Evolutionary conservation across 495 filamentous ascomycete species (phyloP), one percentile per base, ranked within the genome.

Genomic region (Talaromyces proteolyticus): DNA sequence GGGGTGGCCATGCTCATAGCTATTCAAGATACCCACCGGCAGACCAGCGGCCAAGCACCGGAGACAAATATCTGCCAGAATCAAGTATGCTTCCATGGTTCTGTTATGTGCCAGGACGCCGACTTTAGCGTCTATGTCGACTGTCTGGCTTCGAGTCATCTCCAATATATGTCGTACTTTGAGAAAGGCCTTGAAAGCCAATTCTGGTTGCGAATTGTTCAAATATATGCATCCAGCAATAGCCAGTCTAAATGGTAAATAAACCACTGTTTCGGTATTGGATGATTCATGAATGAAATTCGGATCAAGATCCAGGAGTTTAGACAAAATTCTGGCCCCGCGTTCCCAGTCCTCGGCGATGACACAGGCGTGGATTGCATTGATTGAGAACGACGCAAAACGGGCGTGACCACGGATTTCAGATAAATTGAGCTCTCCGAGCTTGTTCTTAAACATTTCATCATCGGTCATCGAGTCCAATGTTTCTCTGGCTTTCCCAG

Each of bases 401-500:
- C 39, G 42, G 11, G 57, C 7, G 18, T 42, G 47, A 5, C 44
- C 47, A 4, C 53, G 51, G 18, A 55, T 34, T 18, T 45, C 42
- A 39, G 8, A 1, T 34, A 10, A 1, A 4, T 2, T 4, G 8
- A 53, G 57, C 2, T 51, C 45, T 2, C 51, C 53, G 10, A 60
- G 51, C 1, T 34, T 44, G 4, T 54, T 52, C 17, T 58, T 43
- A 24, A 60, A 63, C 14, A 63, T 18, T 8, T 53, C 49, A 6
- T 60, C 53, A 40, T 63, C 55, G 14, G 43, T 50, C 16, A 63
- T 54, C 0, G 55, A 53, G 37, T 61, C 55, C 18, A 63, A 19
- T 2, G 58, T 55, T 14, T 55, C 47, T 0, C 51, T 44, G 6
- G 53, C 51, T 44, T 55, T 58, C 3, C 3, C 14, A 7, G 5